Evolutionary conservation across 768 basidiomycete species (phyloP), one percentile per base, ranked within the genome.

Genomic region (Guyanaporus albipodus): DNA sequence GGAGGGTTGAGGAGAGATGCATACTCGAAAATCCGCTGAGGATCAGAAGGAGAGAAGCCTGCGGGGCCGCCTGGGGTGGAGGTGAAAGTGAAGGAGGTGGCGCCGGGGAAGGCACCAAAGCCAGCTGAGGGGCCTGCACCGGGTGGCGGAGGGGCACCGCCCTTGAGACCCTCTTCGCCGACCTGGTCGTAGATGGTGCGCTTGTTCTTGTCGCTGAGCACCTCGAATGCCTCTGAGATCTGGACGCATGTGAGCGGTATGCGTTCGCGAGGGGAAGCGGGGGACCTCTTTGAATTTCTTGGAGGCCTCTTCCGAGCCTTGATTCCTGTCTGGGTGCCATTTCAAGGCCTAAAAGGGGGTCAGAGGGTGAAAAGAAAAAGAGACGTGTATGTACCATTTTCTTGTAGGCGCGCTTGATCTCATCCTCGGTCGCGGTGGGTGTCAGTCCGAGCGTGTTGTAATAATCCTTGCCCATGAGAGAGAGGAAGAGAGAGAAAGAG

Each of bases 201-300:
- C 60, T 91, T 92, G 62, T 91, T 74, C 65, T 81, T 80, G 68
- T 96, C 92, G 41, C 78, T 88, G 46, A 98, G 81, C 23, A 95
- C 93, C 63, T 98, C 95, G 58, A 95, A 98, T 0, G 92, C 94
- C 72, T 97, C 95, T 26, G 89, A 89, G 37, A 97, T 79, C 87
- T 95, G 40, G 15, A 15, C 23, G 36, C 8, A 12, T 2, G 29
- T 48, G 35, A 50, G 47, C 12, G 5, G 15, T n/a, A 15, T 4
- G 17, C 27, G 6, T 4, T 1, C 7, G 1, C 11, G 5, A 8
- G 2, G 18, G 8, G n/a, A 10, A 21, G 24, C 1, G 12, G 59
- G 73, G 22, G 33, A 85, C 92, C 78, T 94, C 81, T 71, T 99
- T 94, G 69, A 99, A 98, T 68, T 88, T 95, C 65, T 79, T 76